Percentiles rank a stretch among this genome's conserved stretches.
Conservation (phyloP, 2,329 filamentous ascomycete genomes). For the Aspergillus clavatus region DNA sequence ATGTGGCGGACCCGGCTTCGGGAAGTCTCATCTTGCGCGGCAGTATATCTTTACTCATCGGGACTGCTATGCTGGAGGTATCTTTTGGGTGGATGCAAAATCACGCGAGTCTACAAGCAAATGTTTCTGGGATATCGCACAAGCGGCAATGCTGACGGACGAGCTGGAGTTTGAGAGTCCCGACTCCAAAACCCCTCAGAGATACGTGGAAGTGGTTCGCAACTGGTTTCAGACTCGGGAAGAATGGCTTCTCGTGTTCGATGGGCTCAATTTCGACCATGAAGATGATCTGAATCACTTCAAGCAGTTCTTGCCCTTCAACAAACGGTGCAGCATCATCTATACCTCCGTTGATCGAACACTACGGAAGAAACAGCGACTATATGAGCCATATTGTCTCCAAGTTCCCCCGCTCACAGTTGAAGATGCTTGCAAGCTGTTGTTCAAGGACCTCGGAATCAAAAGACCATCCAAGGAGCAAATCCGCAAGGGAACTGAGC, state of each 20-base stretch:
- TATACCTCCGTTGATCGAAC: conserved; percentile 63
- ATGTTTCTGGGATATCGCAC: conserved; percentile 63
- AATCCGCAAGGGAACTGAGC: conserved; percentile 52
- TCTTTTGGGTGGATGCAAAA: conserved; percentile 66
- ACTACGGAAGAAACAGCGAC: conserved; percentile 50
- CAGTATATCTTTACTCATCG: conserved; percentile 62
- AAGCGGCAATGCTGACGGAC: conserved; percentile 50
- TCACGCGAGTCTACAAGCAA: conserved; percentile 55
- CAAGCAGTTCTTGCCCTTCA: conserved; percentile 60
- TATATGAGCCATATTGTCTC: conserved; percentile 58
- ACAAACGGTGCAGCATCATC: conserved; percentile 59
- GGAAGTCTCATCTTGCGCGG: conserved; percentile 64
- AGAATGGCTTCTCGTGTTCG: conserved; percentile 65
- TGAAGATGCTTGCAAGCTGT: conserved; percentile 55
- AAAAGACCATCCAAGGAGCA: conserved; percentile 54
- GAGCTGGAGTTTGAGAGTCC: conserved; percentile 36
- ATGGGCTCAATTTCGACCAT: conserved; percentile 60
- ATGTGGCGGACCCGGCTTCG: conserved; percentile 60
- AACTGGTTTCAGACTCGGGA: conserved; percentile 58
- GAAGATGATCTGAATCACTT: conserved; percentile 49
- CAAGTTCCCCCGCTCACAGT: conserved; percentile 52
- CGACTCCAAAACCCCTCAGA: conserved; percentile 37
- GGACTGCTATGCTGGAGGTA: conserved; percentile 57
- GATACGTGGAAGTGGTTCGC: conserved; percentile 55
- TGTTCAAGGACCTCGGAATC: conserved; percentile 60